Evolutionary conservation across 345 rosid species (phyloP), one percentile per base, ranked within the genome.

Genomic region (Acer negundo): DNA sequence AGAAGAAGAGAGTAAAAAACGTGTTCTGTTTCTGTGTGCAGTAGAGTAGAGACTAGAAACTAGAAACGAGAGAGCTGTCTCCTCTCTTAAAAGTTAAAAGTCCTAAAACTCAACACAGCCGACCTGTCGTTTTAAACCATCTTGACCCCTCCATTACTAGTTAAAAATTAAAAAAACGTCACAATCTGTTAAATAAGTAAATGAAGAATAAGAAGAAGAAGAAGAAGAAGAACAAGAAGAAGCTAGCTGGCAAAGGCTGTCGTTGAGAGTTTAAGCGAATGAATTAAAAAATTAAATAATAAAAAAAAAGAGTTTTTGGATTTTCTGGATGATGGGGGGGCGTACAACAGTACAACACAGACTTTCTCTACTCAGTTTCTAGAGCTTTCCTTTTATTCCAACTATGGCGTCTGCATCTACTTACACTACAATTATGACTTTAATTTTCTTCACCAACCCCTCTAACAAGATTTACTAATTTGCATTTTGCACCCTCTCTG

Each of bases 91-190:
- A 35, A 4, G 38, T 35, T 35, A 35, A 35, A 35, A 4, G 38
- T 35, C 38, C 55, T 49, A 13, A 13, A 49, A 42, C 46, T 42
- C 46, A 10, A 19, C 38, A 40, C 68, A 66, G 53, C 80, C 78
- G 80, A 68, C 75, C 72, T 69, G 56, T 49, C 67, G 35, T 47
- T 76, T 66, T 61, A 42, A 75, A 46, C 71, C 10, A 28, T 10
- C 38, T 66, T 66, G 69, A 19, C 69, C 24, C 69, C 19, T n/a
- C 46, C 46, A 31, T 26, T 31, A 16, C 28, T 3, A n/a, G 2
- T 28, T n/a, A 7, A 22, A 11, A 62, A 22, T 10, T 16, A 5
- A 8, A 8, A 6, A 64, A 5, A n/a, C 42, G 42, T 68, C 63
- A 47, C 28, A 44, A 7, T 6, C 26, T 42, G 10, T 42, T 35